Conservation (phyloP, 306 rosid species). For the Aeschynomene evenia region DNA sequence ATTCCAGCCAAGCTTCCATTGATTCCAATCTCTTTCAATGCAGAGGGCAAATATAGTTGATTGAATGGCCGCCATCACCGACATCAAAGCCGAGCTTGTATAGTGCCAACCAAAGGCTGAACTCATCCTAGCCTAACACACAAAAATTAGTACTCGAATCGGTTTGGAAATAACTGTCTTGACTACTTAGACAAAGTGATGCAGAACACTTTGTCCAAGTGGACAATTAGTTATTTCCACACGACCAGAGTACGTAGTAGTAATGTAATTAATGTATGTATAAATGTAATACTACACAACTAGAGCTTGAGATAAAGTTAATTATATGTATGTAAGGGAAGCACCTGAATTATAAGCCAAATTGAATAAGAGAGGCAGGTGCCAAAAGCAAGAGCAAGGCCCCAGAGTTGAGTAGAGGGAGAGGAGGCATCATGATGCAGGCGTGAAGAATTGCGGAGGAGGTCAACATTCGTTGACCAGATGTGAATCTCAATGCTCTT, state of each 20-base stretch:
- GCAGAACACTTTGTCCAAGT: too few species aligned
- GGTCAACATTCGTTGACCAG: constrained; percentile 26
- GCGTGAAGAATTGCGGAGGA: not conserved
- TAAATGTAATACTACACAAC: too few species aligned
- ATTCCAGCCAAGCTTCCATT: constrained; percentile 35
- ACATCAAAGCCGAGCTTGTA: constrained; percentile 39
- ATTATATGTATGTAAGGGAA: too few species aligned
- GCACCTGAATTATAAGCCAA: constrained; percentile 32
- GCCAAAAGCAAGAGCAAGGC: constrained; percentile 22
- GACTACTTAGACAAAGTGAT: too few species aligned
- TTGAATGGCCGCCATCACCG: constrained; percentile 32
- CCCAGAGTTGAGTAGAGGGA: not conserved
- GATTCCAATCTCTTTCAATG: constrained; percentile 27
- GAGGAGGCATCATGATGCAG: not conserved
- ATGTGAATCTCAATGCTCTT: constrained; percentile 28
- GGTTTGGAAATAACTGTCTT: too few species aligned
- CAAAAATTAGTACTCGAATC: not conserved
- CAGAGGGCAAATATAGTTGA: constrained; percentile 22
- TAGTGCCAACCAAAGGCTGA: constrained; percentile 25
- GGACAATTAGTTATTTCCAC: too few species aligned
- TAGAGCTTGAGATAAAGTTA: too few species aligned
- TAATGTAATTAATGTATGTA: not conserved
- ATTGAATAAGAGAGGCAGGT: constrained; percentile 27
- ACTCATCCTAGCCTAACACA: constrained; percentile 32
- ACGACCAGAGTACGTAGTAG: too few species aligned